Base-by-base conservation (phyloP, 345 rosid species). In the Conringia planisiliqua region DNA sequence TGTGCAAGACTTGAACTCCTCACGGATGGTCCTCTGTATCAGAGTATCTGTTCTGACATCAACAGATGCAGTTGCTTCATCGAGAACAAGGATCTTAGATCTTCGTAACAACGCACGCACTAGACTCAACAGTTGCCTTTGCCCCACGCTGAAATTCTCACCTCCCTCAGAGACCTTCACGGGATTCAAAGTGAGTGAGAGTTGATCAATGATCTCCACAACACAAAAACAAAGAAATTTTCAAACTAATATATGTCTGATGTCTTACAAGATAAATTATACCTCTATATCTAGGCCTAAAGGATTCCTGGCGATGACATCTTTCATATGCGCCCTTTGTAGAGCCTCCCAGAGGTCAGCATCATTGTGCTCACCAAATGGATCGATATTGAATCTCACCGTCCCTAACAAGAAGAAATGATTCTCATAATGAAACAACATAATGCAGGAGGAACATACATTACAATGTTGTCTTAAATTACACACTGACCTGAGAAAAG, bases 1-100 rank as follows among this genome's bases (percentile, higher is more conserved):
- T 38, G 96, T 83, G 79, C 99, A 92, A 40, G 90, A 75, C 71
- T 74, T 90, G 76, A 95, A 92, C 76, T 92, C 99, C 79, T 95
- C 96, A 2, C 91, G 87, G 71, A 89, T 95, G 46, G 97, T 90
- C 82, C 74, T 89, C 80, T 92, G 97, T 75, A 95, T 87, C 47
- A 92, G 81, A 77, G 93, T 87, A 78, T 92, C 97, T 3, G 97
- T 95, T 75, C 87, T 82, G 11, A 90, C 97, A 76, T 92, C 97
- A 71, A 95, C 99, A 51, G 96, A 92, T 17, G 96, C 99, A 65
- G 97, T 95, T 70, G 97, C 97, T 83, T 95, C 99, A 56, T 95
- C 97, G 5, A 92, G 99, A 72, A 89, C 95, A 69, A 92, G 96
- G 74, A 94, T 87, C 87, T 94, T 94, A 26, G 96, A 86, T 75